Percentiles rank a stretch among this genome's conserved stretches.
phyloP scores from a whole-genome alignment of 345 rosid genomes.

The Populus tremula region DNA sequence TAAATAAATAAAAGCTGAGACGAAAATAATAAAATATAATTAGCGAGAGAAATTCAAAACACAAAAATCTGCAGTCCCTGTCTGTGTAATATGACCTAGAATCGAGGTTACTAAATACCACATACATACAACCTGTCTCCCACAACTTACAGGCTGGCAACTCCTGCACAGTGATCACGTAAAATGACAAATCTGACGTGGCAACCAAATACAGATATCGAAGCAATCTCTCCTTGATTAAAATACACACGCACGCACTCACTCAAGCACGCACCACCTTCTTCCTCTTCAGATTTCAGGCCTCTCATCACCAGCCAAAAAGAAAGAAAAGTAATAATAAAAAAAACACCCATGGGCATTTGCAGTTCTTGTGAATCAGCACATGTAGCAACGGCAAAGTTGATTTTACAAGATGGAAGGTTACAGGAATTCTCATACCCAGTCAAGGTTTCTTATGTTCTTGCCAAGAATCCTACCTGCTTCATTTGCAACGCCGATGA shows the following conservation, averaged over 20 bases:
- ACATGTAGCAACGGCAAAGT: slow-evolving; percentile 70
- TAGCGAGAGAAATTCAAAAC: too few relatives aligned
- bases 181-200: slow-evolving; percentile 48
- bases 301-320: neutral
- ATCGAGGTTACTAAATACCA: neutral
- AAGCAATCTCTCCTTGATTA: neutral
- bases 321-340: neutral
- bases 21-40: too few relatives aligned
- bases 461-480: slow-evolving; percentile 50
- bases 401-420: slow-evolving; percentile 73
- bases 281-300: neutral
- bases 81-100: slow-evolving; percentile 32
- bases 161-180: slow-evolving; percentile 23
- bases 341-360: slow-evolving; percentile 54
- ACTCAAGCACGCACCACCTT: neutral
- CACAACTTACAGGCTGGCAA: slow-evolving; percentile 61
- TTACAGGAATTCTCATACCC: slow-evolving; percentile 76
- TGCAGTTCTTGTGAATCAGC: slow-evolving; percentile 79
- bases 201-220: slow-evolving; percentile 24
- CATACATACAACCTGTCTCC: slow-evolving; percentile 47
- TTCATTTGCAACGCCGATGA: slow-evolving; percentile 95
- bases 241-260: neutral
- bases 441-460: slow-evolving; percentile 65
- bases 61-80: slow-evolving; percentile 19
- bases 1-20: too few relatives aligned